These are phyloP conservation scores for Aspergillus funiculosus DNA, from an alignment of 495 filamentous ascomycete species.

Conservation along the genomic window DNA sequence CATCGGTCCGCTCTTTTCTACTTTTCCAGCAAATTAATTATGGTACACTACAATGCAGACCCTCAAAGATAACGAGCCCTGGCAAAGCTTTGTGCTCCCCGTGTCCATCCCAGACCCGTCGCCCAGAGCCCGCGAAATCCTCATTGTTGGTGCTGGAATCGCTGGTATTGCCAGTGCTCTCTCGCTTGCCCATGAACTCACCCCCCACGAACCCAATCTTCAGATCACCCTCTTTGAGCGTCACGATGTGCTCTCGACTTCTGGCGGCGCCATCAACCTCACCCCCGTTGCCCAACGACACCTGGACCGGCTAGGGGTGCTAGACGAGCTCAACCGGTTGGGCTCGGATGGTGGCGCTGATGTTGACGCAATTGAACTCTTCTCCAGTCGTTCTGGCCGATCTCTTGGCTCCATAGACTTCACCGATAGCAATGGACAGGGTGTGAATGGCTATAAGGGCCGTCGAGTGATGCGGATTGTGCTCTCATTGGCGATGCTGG, in stretches of 20 bases:
- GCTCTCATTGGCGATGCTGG: constrained; percentile 43
- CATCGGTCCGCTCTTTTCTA: background rate
- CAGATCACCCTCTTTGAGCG: constrained; percentile 53
- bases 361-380: constrained; percentile 49
- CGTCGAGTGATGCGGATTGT: constrained; percentile 45
- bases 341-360: constrained; percentile 41
- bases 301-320: constrained; percentile 50
- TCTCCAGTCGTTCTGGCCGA: constrained; percentile 46
- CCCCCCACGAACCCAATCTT: constrained; percentile 39
- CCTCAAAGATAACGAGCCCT: constrained; percentile 6
- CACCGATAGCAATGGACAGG: constrained; percentile 32
- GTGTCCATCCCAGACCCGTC: constrained; percentile 13
- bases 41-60: constrained; percentile 1
- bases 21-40: background rate
- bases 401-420: constrained; percentile 42
- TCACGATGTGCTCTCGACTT: constrained; percentile 48
- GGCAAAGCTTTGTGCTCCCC: constrained; percentile 3
- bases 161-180: constrained; percentile 52
- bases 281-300: constrained; percentile 56
- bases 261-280: constrained; percentile 58
- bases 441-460: constrained; percentile 41
- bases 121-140: constrained; percentile 26
- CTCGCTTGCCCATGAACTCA: constrained; percentile 43
- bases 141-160: constrained; percentile 54
- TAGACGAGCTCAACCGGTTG: constrained; percentile 38